Base-by-base conservation (phyloP, 495 filamentous ascomycete species). In the Penicillium dipodomyicola region DNA sequence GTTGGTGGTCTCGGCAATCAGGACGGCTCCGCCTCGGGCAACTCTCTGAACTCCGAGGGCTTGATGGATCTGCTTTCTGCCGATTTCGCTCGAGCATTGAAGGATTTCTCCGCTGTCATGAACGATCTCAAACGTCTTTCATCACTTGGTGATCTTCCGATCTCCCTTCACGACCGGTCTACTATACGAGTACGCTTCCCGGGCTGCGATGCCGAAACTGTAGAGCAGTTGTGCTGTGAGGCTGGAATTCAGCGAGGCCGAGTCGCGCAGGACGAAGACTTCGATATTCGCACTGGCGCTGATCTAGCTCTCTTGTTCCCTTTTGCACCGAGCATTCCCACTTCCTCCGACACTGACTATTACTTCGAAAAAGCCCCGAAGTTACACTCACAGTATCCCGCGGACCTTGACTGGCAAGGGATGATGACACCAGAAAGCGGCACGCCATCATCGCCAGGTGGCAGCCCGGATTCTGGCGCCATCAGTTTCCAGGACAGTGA, bases 1-100 rank as follows among this genome's bases (percentile, higher is more conserved):
- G 75, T 90, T 45, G 58, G 32, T 25, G 71, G 41, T 49, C 49
- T 69, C 20, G 64, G 62, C 54, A 72, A 76, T 66, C 60, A 72
- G 57, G 58, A 66, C 25, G 58, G 60, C 10, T 56, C 61, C 3
- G 58, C 64, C 3, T 61, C 71, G 32, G 68, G 74, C 37, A 59
- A 67, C 54, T 85, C 84, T 7, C 81, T 97, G 56, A 87, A 90
- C 71, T 83, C 86, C 27, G 83, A 88, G 10, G 89, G 88, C 40
- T 85, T 98, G 64, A 78, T 96, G 60, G 89, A 96, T 51, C 71
- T 87, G 14, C 84, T 98, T 10, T 91, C 89, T 41, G 84, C 85
- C 19, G 94, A 98, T 72, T 97, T 98, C 69, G 88, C 90, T 0
- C 86, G 91, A 17, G 86, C 91, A 9, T 72, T 97, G 23, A 88